Conservation (phyloP, 2,329 filamentous ascomycete genomes). For the Fusarium sp. region DNA sequence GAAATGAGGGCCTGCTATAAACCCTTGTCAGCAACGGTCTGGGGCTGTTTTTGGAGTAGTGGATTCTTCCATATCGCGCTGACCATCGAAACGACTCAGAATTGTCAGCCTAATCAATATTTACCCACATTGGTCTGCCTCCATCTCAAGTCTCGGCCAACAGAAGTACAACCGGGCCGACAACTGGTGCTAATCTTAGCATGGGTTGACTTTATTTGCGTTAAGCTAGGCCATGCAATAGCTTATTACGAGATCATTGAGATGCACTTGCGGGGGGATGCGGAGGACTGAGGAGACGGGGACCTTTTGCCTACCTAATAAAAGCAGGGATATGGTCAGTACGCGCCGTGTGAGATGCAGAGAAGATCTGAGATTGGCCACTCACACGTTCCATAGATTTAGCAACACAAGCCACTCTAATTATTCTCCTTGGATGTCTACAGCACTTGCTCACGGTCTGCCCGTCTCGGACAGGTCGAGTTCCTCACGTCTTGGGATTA, state of each 20-base stretch:
- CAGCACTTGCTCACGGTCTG: conserved; percentile 3
- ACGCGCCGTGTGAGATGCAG: conserved; percentile 14
- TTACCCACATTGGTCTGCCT: conserved; percentile 2
- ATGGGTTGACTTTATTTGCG: conserved; percentile 8
- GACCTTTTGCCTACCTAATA: not conserved
- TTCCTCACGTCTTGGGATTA: conserved; percentile 19
- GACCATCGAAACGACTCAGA: conserved; percentile 9
- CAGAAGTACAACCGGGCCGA: conserved; percentile 43
- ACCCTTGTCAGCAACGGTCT: not conserved
- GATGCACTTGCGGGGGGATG: conserved; percentile 28
- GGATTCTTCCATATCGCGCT: not conserved
- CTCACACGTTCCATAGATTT: conserved; percentile 16
- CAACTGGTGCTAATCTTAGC: conserved; percentile 14
- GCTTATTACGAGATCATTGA: conserved; percentile 25
- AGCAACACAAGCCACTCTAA: conserved; percentile 10
- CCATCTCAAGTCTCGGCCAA: conserved; percentile 26
- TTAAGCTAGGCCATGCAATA: conserved; percentile 23
- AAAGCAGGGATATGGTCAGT: conserved; percentile 1
- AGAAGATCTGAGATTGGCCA: conserved; percentile 28
- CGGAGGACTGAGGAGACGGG: conserved; percentile 6
- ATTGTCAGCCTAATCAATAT: conserved; percentile 26
- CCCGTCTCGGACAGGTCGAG: not conserved
- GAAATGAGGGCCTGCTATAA: not conserved
- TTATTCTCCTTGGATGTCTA: not conserved
- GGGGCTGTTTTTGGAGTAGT: conserved; percentile 16